These are phyloP conservation scores for Arthroderma sp. DNA, from an alignment of 2,329 filamentous ascomycete species.

Conservation along the genomic window DNA sequence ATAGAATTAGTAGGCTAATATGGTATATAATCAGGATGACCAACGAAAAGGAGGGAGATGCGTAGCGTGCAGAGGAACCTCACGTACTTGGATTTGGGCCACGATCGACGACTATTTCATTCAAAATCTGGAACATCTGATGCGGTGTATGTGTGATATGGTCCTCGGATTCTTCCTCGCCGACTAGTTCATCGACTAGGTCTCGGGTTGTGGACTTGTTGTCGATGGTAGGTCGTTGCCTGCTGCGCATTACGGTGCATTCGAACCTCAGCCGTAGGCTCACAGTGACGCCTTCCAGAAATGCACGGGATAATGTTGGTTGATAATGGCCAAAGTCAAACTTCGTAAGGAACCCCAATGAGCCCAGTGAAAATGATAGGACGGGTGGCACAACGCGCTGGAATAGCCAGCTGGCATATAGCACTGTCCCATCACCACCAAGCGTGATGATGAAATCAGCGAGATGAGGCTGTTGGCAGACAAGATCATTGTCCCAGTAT, in stretches of 20 bases:
- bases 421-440: conserved; percentile 89
- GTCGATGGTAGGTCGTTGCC: conserved; percentile 16
- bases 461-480: conserved; percentile 61
- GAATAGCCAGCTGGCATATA: conserved; percentile 95
- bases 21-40: neutral
- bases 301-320: conserved; percentile 55
- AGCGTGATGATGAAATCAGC: conserved; percentile 92
- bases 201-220: conserved; percentile 39
- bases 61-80: neutral
- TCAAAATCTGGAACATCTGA: conserved; percentile 77
- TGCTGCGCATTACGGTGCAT: conserved; percentile 72
- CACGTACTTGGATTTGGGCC: conserved; percentile 82
- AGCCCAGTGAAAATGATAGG: conserved; percentile 79
- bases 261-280: conserved; percentile 82
- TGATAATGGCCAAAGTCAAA: conserved; percentile 76
- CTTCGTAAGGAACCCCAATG: conserved; percentile 87
- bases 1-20: neutral
- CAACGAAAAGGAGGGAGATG: neutral
- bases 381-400: conserved; percentile 90
- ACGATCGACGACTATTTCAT: conserved; percentile 91
- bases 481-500: conserved; percentile 76
- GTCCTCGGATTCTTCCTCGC: conserved; percentile 67
- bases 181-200: conserved; percentile 74
- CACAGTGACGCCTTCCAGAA: conserved; percentile 74
- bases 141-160: conserved; percentile 75